phyloP scores from a whole-genome alignment of 495 filamentous ascomycete species.

The Podospora pseudopauciseta region DNA sequence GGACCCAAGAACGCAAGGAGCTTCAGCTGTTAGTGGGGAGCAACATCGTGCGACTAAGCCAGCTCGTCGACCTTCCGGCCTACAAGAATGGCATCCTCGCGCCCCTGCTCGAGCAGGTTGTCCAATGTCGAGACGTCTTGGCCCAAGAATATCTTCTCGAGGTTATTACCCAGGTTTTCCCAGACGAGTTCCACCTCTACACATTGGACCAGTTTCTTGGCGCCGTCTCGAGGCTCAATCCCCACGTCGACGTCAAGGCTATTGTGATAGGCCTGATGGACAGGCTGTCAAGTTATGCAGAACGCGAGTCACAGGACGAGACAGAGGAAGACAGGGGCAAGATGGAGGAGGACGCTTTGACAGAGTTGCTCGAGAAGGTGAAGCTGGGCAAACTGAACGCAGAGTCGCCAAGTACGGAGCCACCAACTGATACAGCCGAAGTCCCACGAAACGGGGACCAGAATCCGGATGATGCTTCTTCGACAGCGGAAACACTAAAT shows the following conservation, averaged over 20 bases:
- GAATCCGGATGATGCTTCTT: constrained; percentile 21
- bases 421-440: constrained; percentile 14
- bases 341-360: constrained; percentile 78
- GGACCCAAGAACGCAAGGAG: constrained; percentile 92
- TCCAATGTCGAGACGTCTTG: constrained; percentile 93
- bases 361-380: constrained; percentile 70
- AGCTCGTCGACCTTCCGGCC: constrained; percentile 87
- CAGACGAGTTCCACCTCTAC: constrained; percentile 95
- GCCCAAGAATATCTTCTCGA: constrained; percentile 97
- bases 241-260: constrained; percentile 93
- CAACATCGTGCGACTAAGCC: constrained; percentile 91
- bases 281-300: constrained; percentile 85
- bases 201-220: constrained; percentile 91
- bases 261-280: constrained; percentile 99
- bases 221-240: constrained; percentile 86
- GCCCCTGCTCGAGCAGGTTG: constrained; percentile 90
- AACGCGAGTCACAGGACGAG: constrained; percentile 75
- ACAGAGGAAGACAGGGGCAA: constrained; percentile 66
- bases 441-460: constrained; percentile 19
- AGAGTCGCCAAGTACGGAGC: constrained; percentile 30
- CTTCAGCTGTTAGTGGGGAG: constrained; percentile 92
- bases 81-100: constrained; percentile 90
- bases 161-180: constrained; percentile 98
- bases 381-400: constrained; percentile 59
- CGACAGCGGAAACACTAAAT: constrained; percentile 20